These are phyloP conservation scores for Pyrenochaeta sp. DNA, from an alignment of 2,329 filamentous ascomycete genomes.

Conservation along the genomic window DNA sequence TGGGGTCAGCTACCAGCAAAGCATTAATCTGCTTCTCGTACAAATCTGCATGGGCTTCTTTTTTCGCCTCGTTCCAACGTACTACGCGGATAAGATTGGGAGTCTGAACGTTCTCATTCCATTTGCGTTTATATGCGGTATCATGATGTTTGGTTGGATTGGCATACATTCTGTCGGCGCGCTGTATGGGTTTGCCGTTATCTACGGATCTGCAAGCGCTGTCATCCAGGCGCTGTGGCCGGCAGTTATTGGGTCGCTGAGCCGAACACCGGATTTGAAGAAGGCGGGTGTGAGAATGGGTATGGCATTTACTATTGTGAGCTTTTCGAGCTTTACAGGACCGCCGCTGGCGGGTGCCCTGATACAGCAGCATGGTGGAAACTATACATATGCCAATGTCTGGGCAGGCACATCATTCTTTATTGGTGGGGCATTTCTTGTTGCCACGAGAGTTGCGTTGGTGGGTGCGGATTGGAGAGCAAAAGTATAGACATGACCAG, in stretches of 20 bases:
- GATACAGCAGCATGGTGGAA: slow-evolving; percentile 37
- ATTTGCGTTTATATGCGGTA: slow-evolving; percentile 56
- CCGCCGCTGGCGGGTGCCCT: slow-evolving; percentile 47
- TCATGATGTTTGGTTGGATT: slow-evolving; percentile 53
- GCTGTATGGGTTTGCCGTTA: slow-evolving; percentile 41
- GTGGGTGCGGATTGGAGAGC: slow-evolving; percentile 41
- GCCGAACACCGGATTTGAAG: slow-evolving; percentile 42
- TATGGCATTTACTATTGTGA: slow-evolving; percentile 49
- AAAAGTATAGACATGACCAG: slow-evolving; percentile 14
- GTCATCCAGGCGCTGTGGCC: slow-evolving; percentile 45
- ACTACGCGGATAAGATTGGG: slow-evolving; percentile 49
- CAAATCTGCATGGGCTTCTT: slow-evolving; percentile 58
- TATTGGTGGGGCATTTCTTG: slow-evolving; percentile 32
- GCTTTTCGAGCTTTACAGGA: slow-evolving; percentile 46
- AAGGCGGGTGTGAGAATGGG: slow-evolving; percentile 47
- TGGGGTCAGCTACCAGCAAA: slow-evolving; percentile 58
- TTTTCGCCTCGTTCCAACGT: slow-evolving; percentile 61
- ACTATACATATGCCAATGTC: slow-evolving; percentile 49
- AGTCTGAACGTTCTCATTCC: slow-evolving; percentile 59
- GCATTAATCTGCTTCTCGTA: slow-evolving; percentile 65
- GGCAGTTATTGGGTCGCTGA: slow-evolving; percentile 37
- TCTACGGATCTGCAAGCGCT: slow-evolving; percentile 39
- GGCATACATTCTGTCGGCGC: slow-evolving; percentile 33
- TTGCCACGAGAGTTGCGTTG: slow-evolving; percentile 36
- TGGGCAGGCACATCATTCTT: slow-evolving; percentile 44